phyloP scores from a whole-genome alignment of 192 early-diverging fungal genomes.

The Rhizoclosmatium globosum region DNA sequence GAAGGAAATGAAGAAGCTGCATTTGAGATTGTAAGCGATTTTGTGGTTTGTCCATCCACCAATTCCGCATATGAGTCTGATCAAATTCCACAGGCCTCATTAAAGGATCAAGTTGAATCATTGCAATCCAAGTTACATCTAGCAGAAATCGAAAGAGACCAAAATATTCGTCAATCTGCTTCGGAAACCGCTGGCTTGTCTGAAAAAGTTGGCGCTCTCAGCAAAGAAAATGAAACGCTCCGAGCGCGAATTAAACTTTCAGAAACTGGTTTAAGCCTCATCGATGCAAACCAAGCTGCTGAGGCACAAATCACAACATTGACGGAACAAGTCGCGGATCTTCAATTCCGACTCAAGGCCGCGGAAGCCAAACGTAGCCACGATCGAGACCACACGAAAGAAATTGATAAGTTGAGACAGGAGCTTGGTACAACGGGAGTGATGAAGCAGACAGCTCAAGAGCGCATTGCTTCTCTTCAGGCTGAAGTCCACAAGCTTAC shows the following conservation, averaged over 20 bases:
- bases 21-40: too few species aligned
- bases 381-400: slow-evolving; percentile 76
- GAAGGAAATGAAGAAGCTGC: too few species aligned
- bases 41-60: too few species aligned
- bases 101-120: background rate
- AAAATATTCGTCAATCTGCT: too few species aligned
- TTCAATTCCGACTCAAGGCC: slow-evolving; percentile 77
- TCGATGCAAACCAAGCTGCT: background rate
- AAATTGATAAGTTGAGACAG: slow-evolving; percentile 73
- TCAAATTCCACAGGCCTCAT: background rate
- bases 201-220: background rate
- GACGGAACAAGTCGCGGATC: slow-evolving; percentile 75
- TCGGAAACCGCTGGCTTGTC: too few species aligned
- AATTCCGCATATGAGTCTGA: background rate
- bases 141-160: too few species aligned
- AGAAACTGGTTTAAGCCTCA: background rate
- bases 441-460: slow-evolving; percentile 38
- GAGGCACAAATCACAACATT: background rate
- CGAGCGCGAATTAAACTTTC: background rate
- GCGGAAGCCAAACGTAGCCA: slow-evolving; percentile 84
- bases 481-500: slow-evolving; percentile 71
- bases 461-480: slow-evolving; percentile 76
- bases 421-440: slow-evolving; percentile 69
- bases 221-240: slow-evolving; percentile 2
- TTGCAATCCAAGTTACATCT: background rate